Evolutionary conservation across 2,329 filamentous ascomycete species (phyloP).

Genomic region (Aureobasidium subglaciale): DNA sequence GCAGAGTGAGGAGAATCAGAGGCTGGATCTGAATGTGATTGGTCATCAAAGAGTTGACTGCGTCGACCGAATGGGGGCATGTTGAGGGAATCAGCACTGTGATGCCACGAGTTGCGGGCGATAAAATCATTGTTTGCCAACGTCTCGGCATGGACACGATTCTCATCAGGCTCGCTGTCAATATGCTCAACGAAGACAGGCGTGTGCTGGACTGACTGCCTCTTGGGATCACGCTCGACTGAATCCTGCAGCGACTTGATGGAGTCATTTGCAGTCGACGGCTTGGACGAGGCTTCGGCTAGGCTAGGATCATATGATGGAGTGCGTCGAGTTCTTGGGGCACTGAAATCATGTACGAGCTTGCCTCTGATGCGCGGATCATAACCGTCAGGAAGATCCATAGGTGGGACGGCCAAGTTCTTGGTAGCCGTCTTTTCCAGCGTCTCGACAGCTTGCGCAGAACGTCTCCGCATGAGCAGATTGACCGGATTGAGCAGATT

Average conservation of each 20-base stretch:
- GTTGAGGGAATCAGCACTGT: conserved; percentile 24
- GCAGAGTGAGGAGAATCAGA: conserved; percentile 17
- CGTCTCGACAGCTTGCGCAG: conserved; percentile 37
- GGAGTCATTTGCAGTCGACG: background rate
- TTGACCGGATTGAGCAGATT: conserved; percentile 54
- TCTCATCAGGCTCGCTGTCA: conserved; percentile 42
- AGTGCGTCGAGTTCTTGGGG: conserved; percentile 44
- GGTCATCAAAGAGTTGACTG: conserved; percentile 27
- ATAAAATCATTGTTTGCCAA: conserved; percentile 44
- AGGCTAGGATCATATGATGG: conserved; percentile 18
- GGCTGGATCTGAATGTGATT: conserved; percentile 19
- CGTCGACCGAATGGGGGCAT: conserved; percentile 30
- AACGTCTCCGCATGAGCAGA: conserved; percentile 50
- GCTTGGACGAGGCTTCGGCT: conserved; percentile 7
- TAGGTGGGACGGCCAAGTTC: conserved; percentile 41
- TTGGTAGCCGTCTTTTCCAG: conserved; percentile 47
- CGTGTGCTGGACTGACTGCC: conserved; percentile 38
- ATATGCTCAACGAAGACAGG: conserved; percentile 57
- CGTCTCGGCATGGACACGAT: conserved; percentile 40
- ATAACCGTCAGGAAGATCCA: conserved; percentile 48
- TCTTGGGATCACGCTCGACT: background rate
- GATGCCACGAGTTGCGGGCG: conserved; percentile 34
- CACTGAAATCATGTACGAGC: conserved; percentile 59
- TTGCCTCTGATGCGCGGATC: conserved; percentile 57
- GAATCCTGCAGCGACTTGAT: conserved; percentile 1